Evolutionary conservation across 2,329 filamentous ascomycete species (phyloP).

Genomic region (Trichoderma sp.): DNA sequence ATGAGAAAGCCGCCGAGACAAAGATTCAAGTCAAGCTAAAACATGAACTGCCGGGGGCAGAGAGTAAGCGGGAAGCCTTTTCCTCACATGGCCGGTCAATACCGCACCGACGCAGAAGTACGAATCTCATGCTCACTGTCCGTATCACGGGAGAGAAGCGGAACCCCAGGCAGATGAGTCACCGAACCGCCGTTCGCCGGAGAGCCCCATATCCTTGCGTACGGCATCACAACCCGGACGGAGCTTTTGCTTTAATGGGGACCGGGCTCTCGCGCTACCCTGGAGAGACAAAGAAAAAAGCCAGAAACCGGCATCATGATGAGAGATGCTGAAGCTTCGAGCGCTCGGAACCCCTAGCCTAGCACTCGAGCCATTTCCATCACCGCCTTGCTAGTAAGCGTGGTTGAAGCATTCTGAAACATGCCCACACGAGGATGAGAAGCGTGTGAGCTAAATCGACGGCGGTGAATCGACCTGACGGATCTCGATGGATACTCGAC

Average conservation of each 20-base stretch:
- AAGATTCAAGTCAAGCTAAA: not conserved
- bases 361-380: not conserved
- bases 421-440: constrained; percentile 15
- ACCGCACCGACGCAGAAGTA: constrained; percentile 14
- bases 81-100: not conserved
- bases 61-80: not conserved
- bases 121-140: constrained; percentile 5
- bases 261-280: not conserved
- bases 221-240: constrained; percentile 13
- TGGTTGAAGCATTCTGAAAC: constrained; percentile 9
- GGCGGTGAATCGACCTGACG: constrained; percentile 18
- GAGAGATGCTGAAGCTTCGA: not conserved
- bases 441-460: constrained; percentile 11
- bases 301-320: not conserved
- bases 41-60: constrained; percentile 1
- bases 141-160: constrained; percentile 10
- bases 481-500: constrained; percentile 12
- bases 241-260: not conserved
- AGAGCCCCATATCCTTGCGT: constrained; percentile 9
- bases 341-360: not conserved
- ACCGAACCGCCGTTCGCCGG: constrained; percentile 13
- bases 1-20: not conserved
- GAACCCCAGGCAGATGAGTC: constrained; percentile 16
- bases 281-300: not conserved
- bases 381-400: constrained; percentile 2